Evolutionary conservation across 768 basidiomycete genomes (phyloP).

Genomic region (Coprinellus micaceus): DNA sequence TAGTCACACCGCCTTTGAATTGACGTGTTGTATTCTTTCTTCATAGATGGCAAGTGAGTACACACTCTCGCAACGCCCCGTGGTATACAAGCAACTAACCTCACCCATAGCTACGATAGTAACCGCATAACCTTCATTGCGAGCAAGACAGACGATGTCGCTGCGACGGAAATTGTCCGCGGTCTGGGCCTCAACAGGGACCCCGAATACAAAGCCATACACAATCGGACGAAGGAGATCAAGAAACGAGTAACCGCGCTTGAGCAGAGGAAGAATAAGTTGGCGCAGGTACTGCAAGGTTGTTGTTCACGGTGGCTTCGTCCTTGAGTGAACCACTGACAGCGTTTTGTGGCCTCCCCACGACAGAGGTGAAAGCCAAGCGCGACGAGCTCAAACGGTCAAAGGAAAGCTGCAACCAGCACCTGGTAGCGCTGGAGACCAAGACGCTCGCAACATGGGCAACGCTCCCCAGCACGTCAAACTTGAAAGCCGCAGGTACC

Average conservation of each 20-base stretch:
- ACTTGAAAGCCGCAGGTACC: too few relatives aligned
- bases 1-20: too few relatives aligned
- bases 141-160: conserved; percentile 60
- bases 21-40: too few relatives aligned
- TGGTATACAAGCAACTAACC: not conserved
- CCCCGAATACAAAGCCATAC: conserved; percentile 46
- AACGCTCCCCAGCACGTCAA: too few relatives aligned
- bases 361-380: not conserved
- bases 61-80: not conserved
- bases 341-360: not conserved
- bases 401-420: too few relatives aligned
- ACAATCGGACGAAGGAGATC: conserved; percentile 38
- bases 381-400: not conserved
- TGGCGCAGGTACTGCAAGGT: not conserved
- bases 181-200: conserved; percentile 50
- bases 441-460: too few relatives aligned
- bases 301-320: not conserved
- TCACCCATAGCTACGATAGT: conserved; percentile 44
- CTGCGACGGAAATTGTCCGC: conserved; percentile 51
- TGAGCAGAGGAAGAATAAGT: not conserved
- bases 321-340: not conserved
- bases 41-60: conserved; percentile 53
- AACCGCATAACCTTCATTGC: conserved; percentile 61
- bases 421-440: too few relatives aligned
- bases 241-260: conserved; percentile 14